Base-by-base conservation (phyloP, 306 rosid genomes). In the Prunus padus region DNA sequence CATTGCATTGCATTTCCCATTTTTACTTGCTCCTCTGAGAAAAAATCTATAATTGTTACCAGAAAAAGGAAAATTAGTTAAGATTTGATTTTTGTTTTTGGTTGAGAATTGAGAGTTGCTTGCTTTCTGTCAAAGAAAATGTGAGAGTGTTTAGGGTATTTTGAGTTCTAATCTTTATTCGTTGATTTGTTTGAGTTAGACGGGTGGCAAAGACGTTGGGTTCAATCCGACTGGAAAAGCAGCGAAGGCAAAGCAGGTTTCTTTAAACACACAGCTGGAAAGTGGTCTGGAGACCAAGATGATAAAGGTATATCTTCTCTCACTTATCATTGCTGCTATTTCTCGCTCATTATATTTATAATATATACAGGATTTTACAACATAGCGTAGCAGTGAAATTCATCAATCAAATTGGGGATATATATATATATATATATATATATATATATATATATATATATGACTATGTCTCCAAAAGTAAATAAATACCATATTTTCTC, bases 211-310 rank as follows among this genome's bases (percentile, higher is more conserved):
- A 67, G 84, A 56, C 89, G 97, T 5, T 96, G 99, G 99, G 93
- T 96, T 5, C 79, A 26, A 65, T 96, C 99, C 1, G 97, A 90
- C 76, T 92, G 99, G 98, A 96, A 96, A 82, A 85, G 69, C 59
- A 75, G 73, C 4, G 97, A 96, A 83, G 97, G 96, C 5, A 92
- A 96, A 87, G 98, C 99, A 2, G 99, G 99, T 77, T 86, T 92
- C 14, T 96, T 96, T 87, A 92, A 87, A 76, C 93, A 92, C 83
- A 55, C 96, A 0, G 85, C 97, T 62, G 99, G 99, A 73, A 86
- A 83, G 76, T 96, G 97, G 98, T 20, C 91, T 9, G 99, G 96
- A 57, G 99, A 96, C 83, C 98, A 90, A 0, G 99, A 92, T 72
- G 99, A 96, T 31, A 90, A 82, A 88, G 99, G 99, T 95, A 80